Evolutionary conservation across 2,329 filamentous ascomycete genomes (phyloP), one percentile per base, ranked within the genome.

Genomic region (Alternaria rosae): DNA sequence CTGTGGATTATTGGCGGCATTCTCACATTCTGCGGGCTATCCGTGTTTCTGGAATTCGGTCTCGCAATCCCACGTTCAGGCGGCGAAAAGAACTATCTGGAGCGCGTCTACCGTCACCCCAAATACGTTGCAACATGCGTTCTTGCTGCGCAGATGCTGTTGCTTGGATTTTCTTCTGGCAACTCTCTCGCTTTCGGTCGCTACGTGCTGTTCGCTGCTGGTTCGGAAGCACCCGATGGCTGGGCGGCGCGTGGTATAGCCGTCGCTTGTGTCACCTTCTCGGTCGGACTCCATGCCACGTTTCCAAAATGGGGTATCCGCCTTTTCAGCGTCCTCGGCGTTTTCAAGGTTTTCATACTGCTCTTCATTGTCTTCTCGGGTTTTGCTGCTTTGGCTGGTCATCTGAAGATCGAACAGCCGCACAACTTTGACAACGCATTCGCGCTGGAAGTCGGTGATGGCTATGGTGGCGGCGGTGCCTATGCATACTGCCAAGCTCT

Each of bases 41-140:
- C 84, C 57, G 86, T 90, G 5, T 89, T 86, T 72, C 83, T 90
- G 51, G 88, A 89, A 69, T 89, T 89, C 67, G 88, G 87, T 23
- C 82, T 87, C 5, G 86, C 86, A 5, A 88, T 89, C 35, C 88
- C 88, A 3, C 81, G 85, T 35, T 88, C 86, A 13, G 88, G 88
- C 13, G 88, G 88, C 20, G 87, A 89, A 65, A 90, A 90, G 81
- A 88, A 89, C 73, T 90, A 90, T 70, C 85, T 90, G 13, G 88
- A 90, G 70, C 82, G 85, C n/a, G 85, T 87, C 15, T 89, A 88
- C 76, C 82, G 82, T 3, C 83, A 81, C 21, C 88, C 88, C 0
- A 84, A 83, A 59, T 88, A 88, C 73, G 75, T 90, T 1, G 84
- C 87, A 1, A 88, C 86, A 0, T 87, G 85, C 63, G 82, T 89